Evolutionary conservation across 2,329 filamentous ascomycete species (phyloP), one percentile per base, ranked within the genome.

Genomic region (Colletotrichum navitas): DNA sequence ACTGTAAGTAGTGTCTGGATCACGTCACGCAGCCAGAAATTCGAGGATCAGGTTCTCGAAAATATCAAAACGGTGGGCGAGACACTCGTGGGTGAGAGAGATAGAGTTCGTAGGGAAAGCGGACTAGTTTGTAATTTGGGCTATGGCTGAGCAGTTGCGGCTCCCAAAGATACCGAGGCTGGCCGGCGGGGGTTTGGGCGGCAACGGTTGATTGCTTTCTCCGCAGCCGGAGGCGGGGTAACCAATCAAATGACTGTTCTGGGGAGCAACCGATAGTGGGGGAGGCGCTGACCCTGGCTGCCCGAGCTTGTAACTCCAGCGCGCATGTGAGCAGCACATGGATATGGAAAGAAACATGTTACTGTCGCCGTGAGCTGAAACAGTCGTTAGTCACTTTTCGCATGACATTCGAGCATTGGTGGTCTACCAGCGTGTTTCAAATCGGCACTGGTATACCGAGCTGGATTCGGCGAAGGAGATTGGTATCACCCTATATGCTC

Each of bases 81-180:
- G 26, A 45, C 34, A 52, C 41, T 54, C 26, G 68, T 49, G 39
- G 47, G 45, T 55, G 41, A 39, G 45, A 41, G 52, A 45, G 29
- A 34, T 4, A 34, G 26, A 24, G 47, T 41, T 52, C 52, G 34
- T 32, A 39, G 51, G 56, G 24, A 45, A 51, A 43, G 52, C 51
- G 43, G 51, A 34, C 47, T 55, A 65, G 65, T 69, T 69, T 63
- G 65, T 64, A 64, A 69, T 69, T 69, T 39, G 54, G 54, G 54
- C 43, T 45, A 36, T 36, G 34, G 34, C 49, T 39, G 32, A 43
- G 54, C 34, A 54, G 29, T 29, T 64, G 54, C 55, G 47, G 60
- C 69, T 69, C 65, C 69, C 59, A 72, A 68, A 72, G 52, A 68
- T 69, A 39, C 69, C 69, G 69, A 72, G 69, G 69, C 69, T 64